These are phyloP conservation scores for Botrytis sinoallii DNA, from an alignment of 2,329 filamentous ascomycete species.

Conservation along the genomic window DNA sequence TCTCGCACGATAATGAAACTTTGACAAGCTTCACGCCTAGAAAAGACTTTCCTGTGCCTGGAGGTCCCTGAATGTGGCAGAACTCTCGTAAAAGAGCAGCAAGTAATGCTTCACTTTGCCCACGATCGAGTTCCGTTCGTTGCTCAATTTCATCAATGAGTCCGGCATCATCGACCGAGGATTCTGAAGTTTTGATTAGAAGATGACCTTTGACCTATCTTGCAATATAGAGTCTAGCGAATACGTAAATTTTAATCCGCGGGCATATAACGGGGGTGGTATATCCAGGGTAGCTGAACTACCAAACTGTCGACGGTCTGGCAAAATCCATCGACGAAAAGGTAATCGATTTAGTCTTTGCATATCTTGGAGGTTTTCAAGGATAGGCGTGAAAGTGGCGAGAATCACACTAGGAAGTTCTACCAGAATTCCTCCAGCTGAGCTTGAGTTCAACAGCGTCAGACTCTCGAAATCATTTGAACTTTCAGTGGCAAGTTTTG, in stretches of 20 bases:
- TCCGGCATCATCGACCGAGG: slow-evolving; percentile 17
- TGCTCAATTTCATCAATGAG: slow-evolving; percentile 25
- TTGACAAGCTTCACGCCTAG: slow-evolving; percentile 32
- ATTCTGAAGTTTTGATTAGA: background rate
- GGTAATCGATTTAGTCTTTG: background rate
- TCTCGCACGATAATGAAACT: slow-evolving; percentile 38
- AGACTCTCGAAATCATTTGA: background rate
- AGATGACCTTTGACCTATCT: slow-evolving; percentile 21
- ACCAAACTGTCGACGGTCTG: background rate
- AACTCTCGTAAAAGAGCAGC: slow-evolving; percentile 40
- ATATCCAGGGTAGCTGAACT: slow-evolving; percentile 19
- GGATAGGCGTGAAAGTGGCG: slow-evolving; percentile 7
- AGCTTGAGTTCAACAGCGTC: background rate
- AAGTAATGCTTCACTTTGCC: slow-evolving; percentile 42
- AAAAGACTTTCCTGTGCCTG: slow-evolving; percentile 35
- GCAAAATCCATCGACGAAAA: slow-evolving; percentile 16
- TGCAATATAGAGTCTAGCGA: slow-evolving; percentile 25
- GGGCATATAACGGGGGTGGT: slow-evolving; percentile 28
- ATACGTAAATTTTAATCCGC: slow-evolving; percentile 20
- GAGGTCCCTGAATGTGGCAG: slow-evolving; percentile 40
- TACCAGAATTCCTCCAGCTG: background rate
- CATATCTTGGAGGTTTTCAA: slow-evolving; percentile 15
- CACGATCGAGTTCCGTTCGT: slow-evolving; percentile 27
- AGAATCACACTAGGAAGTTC: slow-evolving; percentile 14
- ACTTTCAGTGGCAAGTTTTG: background rate